Percentiles rank a stretch among this genome's conserved stretches.
These are phyloP conservation scores for Trichoderma sp. DNA, from an alignment of 2,329 filamentous ascomycete species.

Conservation along the genomic window DNA sequence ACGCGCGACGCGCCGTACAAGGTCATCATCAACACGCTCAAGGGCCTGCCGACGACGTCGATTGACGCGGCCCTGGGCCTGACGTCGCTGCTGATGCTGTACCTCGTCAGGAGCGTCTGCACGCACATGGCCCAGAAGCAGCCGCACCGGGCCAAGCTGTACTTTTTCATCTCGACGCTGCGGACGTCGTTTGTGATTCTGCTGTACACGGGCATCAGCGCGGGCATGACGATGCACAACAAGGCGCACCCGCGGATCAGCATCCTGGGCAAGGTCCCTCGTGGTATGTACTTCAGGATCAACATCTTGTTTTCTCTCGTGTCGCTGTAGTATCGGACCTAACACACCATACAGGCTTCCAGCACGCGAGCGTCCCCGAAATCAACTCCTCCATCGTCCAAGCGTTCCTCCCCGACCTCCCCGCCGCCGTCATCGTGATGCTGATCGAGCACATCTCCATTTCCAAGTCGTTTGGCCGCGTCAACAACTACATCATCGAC, in stretches of 20 bases:
- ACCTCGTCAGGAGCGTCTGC: slow-evolving; percentile 65
- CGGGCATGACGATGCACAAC: slow-evolving; percentile 65
- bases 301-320: not conserved
- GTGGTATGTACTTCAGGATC: slow-evolving; percentile 51
- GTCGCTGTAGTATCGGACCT: not conserved
- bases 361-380: slow-evolving; percentile 66
- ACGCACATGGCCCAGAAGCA: slow-evolving; percentile 65
- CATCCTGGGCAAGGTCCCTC: slow-evolving; percentile 69
- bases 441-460: slow-evolving; percentile 83
- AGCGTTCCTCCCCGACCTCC: slow-evolving; percentile 66
- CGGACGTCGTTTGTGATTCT: slow-evolving; percentile 80
- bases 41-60: slow-evolving; percentile 50
- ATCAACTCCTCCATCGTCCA: slow-evolving; percentile 63
- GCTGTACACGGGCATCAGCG: slow-evolving; percentile 77
- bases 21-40: slow-evolving; percentile 56
- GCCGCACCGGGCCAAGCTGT: slow-evolving; percentile 67
- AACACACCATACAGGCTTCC: slow-evolving; percentile 57
- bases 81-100: slow-evolving; percentile 68
- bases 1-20: slow-evolving; percentile 52
- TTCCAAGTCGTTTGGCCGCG: slow-evolving; percentile 76
- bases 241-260: slow-evolving; percentile 60
- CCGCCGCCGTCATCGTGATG: slow-evolving; percentile 74
- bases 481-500: slow-evolving; percentile 81
- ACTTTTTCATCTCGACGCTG: slow-evolving; percentile 78
- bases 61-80: slow-evolving; percentile 76